Evolutionary conservation across 2,329 filamentous ascomycete species (phyloP), one percentile per base, ranked within the genome.

Genomic region (Cladosporium velox): DNA sequence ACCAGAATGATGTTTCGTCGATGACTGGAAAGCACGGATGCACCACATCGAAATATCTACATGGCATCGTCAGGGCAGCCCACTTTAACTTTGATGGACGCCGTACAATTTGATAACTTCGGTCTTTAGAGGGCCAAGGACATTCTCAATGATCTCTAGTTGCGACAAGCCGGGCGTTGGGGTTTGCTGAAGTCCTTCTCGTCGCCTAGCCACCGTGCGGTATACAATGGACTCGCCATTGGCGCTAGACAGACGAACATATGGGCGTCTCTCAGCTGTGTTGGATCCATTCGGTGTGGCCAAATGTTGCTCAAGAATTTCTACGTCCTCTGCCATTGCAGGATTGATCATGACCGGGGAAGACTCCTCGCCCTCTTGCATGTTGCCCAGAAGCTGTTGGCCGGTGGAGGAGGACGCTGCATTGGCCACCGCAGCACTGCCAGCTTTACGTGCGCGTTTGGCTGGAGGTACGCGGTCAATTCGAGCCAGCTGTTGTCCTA

Each of bases 241-340:
- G 62, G 77, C 80, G 62, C 80, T 83, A 1, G 81, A 82, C 35
- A 85, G 80, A 8, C 83, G 82, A 57, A 83, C 83, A 67, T 85
- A 86, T 18, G 79, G 80, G 34, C 79, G 80, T 32, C 28, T 18
- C 30, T 74, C 65, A 12, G 67, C 65, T 21, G 76, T 72, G 11
- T 67, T 69, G 11, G 68, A 71, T 11, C 70, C 52, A 15, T 71
- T 70, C 32, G 76, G 73, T 57, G 78, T 72, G 2, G 73, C 74
- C 24, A 81, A 75, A 47, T 80, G 78, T 35, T 77, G 74, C 49
- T 79, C 76, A 18, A 80, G 71, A 4, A 79, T 75, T 24, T 80
- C 75, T 8, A 81, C 72, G 60, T 80, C 79, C 65, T 80, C 79
- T 0, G 78, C 78, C 49, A 80, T 73, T 65, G 79, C 75, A 2